Conservation (phyloP, 2,329 filamentous ascomycete genomes). For the Epichloe amarillans region DNA sequence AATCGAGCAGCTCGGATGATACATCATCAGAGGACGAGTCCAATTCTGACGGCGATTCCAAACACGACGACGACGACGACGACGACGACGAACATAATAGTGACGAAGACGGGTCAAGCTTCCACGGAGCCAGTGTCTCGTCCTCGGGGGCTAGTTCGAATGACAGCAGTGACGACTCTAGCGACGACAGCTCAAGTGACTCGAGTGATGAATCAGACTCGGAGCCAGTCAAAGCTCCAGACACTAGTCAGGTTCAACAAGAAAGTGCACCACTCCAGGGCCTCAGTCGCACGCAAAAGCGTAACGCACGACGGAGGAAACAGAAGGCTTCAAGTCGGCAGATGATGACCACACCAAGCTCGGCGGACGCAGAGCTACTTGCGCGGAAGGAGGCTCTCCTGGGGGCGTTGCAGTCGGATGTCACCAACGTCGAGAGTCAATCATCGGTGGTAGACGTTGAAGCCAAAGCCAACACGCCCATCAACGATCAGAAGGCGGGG, state of each 20-base stretch:
- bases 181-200: slow-evolving; percentile 10
- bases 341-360: background rate
- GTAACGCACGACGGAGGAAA: slow-evolving; percentile 36
- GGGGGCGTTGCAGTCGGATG: background rate
- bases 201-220: slow-evolving; percentile 7
- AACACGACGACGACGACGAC: background rate
- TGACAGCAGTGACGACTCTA: slow-evolving; percentile 8
- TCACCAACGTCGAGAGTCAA: background rate
- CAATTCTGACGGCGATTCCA: background rate
- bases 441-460: background rate
- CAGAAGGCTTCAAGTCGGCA: slow-evolving; percentile 15
- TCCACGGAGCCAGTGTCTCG: background rate
- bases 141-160: slow-evolving; percentile 1
- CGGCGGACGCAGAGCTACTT: slow-evolving; percentile 16
- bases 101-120: background rate
- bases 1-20: slow-evolving; percentile 6
- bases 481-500: background rate
- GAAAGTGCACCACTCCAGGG: slow-evolving; percentile 18
- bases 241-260: background rate
- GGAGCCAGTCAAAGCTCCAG: slow-evolving; percentile 9
- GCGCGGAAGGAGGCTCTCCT: slow-evolving; percentile 29
- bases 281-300: slow-evolving; percentile 32
- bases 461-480: background rate
- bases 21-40: slow-evolving; percentile 2
- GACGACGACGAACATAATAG: background rate